These are phyloP conservation scores for Ophiocordyceps unilateralis DNA, from an alignment of 2,329 filamentous ascomycete species.

Conservation along the genomic window DNA sequence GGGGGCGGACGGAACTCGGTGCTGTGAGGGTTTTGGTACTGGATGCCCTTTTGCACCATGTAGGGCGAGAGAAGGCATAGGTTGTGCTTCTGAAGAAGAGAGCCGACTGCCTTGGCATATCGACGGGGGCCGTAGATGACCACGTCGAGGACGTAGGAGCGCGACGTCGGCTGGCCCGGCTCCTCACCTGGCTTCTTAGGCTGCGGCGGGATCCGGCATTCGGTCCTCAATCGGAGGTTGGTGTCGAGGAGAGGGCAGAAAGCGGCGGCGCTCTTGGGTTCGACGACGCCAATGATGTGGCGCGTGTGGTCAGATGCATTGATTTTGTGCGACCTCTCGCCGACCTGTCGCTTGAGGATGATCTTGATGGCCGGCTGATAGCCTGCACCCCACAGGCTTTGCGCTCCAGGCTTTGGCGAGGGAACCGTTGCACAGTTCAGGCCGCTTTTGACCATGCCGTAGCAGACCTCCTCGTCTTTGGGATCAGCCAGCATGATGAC, in stretches of 20 bases:
- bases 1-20: conserved; percentile 27
- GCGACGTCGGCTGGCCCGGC: conserved; percentile 43
- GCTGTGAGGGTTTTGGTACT: conserved; percentile 62
- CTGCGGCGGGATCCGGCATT: conserved; percentile 52
- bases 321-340: conserved; percentile 42
- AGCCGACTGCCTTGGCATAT: conserved; percentile 47
- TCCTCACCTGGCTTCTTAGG: conserved; percentile 45
- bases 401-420: conserved; percentile 44
- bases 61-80: conserved; percentile 51
- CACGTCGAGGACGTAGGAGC: conserved; percentile 46
- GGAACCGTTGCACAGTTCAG: conserved; percentile 54
- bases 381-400: conserved; percentile 36
- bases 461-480: conserved; percentile 58
- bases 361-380: conserved; percentile 65
- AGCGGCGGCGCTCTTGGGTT: conserved; percentile 46
- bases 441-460: conserved; percentile 55
- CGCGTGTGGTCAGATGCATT: conserved; percentile 56
- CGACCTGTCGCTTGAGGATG: conserved; percentile 40
- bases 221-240: conserved; percentile 46
- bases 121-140: conserved; percentile 66
- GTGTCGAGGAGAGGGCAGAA: conserved; percentile 61
- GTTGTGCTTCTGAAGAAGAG: conserved; percentile 42
- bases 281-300: conserved; percentile 59
- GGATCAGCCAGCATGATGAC: conserved; percentile 39
- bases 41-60: conserved; percentile 48